These are phyloP conservation scores for Pichia sp. DNA, from an alignment of 1,139 yeast genomes.

Conservation along the genomic window DNA sequence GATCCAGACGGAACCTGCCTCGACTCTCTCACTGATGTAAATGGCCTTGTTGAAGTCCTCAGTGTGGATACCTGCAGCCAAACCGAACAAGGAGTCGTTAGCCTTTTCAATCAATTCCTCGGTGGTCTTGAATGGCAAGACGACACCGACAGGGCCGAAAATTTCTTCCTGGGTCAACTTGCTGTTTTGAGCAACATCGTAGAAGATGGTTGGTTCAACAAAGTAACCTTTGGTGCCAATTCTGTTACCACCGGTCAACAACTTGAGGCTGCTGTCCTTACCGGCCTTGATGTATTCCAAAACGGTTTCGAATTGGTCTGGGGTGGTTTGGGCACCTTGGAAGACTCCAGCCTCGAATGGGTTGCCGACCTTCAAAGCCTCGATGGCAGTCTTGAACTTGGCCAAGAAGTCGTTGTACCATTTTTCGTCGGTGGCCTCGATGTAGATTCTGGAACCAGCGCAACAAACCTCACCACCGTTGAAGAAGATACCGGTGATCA, in stretches of 20 bases:
- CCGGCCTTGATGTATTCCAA: conserved; percentile 70
- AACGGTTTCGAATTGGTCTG: conserved; percentile 70
- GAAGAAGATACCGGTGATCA: conserved; percentile 63
- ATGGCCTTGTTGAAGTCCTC: conserved; percentile 54
- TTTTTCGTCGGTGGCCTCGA: conserved; percentile 53
- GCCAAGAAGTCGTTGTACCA: conserved; percentile 64
- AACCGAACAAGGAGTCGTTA: conserved; percentile 72
- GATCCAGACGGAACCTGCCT: conserved; percentile 83
- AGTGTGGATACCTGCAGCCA: conserved; percentile 85
- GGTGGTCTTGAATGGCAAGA: conserved; percentile 65
- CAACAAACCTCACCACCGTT: conserved; percentile 88
- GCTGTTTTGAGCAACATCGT: conserved; percentile 64
- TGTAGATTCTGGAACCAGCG: conserved; percentile 79
- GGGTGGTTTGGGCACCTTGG: conserved; percentile 87
- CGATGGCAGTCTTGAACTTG: conserved; percentile 54
- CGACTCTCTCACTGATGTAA: conserved; percentile 60
- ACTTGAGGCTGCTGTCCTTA: conserved; percentile 67
- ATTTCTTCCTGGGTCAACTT: conserved; percentile 76
- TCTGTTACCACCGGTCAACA: conserved; percentile 77
- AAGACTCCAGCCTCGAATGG: conserved; percentile 68
- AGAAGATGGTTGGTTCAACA: conserved; percentile 74
- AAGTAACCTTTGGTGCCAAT: conserved; percentile 67
- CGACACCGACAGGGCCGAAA: conserved; percentile 80
- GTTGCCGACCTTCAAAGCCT: conserved; percentile 58
- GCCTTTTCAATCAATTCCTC: conserved; percentile 71